A percentile compares a stretch with the other conserved stretches of the same genome.
Conservation (phyloP, 139 green algal species). For the Asterochloris sp. region DNA sequence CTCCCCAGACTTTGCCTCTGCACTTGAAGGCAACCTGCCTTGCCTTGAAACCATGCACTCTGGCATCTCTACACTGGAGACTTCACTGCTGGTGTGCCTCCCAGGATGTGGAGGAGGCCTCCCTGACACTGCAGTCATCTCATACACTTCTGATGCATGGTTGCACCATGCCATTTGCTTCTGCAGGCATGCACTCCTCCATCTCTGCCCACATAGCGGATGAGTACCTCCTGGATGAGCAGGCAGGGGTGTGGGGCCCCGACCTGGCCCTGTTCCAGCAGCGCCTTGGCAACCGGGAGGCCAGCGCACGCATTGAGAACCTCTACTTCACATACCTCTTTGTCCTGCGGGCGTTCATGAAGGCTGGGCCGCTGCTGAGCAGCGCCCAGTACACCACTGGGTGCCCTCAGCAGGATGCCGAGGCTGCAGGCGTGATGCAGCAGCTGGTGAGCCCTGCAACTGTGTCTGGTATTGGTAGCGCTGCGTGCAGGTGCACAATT, state of each 20-base stretch:
- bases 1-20: no score
- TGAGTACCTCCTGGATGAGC: conserved; percentile 69
- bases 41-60: no score
- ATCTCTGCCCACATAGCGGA: conserved; percentile 84
- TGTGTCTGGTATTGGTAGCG: no score
- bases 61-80: no score
- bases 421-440: conserved; percentile 55
- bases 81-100: background rate
- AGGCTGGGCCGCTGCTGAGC: conserved; percentile 67
- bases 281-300: conserved; percentile 52
- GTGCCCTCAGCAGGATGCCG: conserved; percentile 54
- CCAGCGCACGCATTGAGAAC: conserved; percentile 71
- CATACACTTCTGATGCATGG: no score
- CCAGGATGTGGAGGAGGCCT: background rate
- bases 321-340: conserved; percentile 97
- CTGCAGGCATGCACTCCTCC: conserved; percentile 86
- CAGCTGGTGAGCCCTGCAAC: conserved; percentile 34
- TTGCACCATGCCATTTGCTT: background rate
- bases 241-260: conserved; percentile 54
- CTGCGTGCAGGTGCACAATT: no score
- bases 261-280: conserved; percentile 73
- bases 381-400: conserved; percentile 64
- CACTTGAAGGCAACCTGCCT: no score
- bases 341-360: conserved; percentile 79
- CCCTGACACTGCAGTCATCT: no score